Base-by-base conservation (phyloP, 768 basidiomycete genomes). In the Lactarius vividus region DNA sequence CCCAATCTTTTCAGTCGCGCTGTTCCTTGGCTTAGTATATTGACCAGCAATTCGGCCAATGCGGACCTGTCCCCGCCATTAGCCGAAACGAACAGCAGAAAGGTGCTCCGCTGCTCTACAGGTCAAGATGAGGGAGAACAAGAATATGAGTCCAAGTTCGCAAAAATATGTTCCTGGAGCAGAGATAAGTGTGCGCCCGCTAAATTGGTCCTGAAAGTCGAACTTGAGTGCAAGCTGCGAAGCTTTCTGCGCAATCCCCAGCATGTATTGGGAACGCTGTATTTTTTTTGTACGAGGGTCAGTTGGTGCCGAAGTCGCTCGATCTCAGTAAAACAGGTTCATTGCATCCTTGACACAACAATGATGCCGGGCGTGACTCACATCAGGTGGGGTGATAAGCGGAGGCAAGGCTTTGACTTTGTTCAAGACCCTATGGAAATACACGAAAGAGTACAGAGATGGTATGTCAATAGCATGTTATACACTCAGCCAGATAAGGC, bases 251-350 rank as follows among this genome's bases (percentile, higher is more conserved):
- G 72, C 97, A 99, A 73, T 99, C 97, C 2, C 97, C 97, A 0
- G 97, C 97, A 68, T 99, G 97, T 2, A 99, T 83, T 44, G 98
- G 81, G 77, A 99, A 98, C 0, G 94, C 94, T 72, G 96, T 86
- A 68, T n/a, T 93, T 91, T n/a, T 82, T 82, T 71, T 97, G 90
- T 3, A 96, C 94, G 42, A 85, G 85, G 37, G 82, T 78, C 23
- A 98, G 80, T 68, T 96, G 92, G 73, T 87, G 82, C 58, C 94
- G 83, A 62, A 98, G 81, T 11, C 93, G 84, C 74, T 94, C 91
- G 73, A 94, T 89, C 92, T 92, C 28, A 37, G 29, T 33, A 23
- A 37, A 7, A 18, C 6, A 58, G 65, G 54, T 42, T 64, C 37
- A 39, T 49, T 16, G 26, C 28, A n/a, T 37, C 11, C 44, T 58